Percentiles rank a stretch among this genome's conserved stretches.
Evolutionary conservation across 768 basidiomycete genomes (phyloP).

Genomic region (Tephrocybe sp.): DNA sequence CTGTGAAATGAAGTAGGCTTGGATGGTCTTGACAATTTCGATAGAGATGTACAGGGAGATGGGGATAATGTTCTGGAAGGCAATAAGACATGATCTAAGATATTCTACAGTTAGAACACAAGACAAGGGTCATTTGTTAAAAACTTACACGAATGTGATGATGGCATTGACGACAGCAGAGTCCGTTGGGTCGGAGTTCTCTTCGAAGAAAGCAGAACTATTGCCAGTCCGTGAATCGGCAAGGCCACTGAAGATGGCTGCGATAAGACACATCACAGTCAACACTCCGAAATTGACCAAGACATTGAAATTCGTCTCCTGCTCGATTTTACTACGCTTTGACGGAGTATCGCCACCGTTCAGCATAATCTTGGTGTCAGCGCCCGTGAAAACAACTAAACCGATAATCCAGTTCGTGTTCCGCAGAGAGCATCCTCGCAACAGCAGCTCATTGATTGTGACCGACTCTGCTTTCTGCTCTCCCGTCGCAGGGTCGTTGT

Average conservation of each 20-base stretch:
- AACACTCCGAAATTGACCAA: slow-evolving; percentile 88
- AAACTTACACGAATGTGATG: slow-evolving; percentile 85
- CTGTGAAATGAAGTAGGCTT: slow-evolving; percentile 94
- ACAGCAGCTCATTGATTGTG: slow-evolving; percentile 88
- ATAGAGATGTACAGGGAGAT: slow-evolving; percentile 96
- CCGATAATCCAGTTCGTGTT: slow-evolving; percentile 94
- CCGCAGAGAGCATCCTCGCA: slow-evolving; percentile 86
- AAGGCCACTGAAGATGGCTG: slow-evolving; percentile 75
- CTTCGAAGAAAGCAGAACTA: slow-evolving; percentile 73
- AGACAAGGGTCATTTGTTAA: neutral
- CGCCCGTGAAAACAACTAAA: slow-evolving; percentile 90
- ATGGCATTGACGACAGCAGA: slow-evolving; percentile 70
- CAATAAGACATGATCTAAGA: slow-evolving; percentile 85
- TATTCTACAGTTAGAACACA: slow-evolving; percentile 10
- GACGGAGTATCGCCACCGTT: slow-evolving; percentile 92
- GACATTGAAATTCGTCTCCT: slow-evolving; percentile 98
- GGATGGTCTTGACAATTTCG: slow-evolving; percentile 97
- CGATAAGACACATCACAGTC: slow-evolving; percentile 68
- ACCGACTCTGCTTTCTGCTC: slow-evolving; percentile 66
- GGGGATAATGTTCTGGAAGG: slow-evolving; percentile 97
- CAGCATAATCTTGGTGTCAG: slow-evolving; percentile 89
- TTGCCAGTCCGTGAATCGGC: slow-evolving; percentile 58
- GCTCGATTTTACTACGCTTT: slow-evolving; percentile 97
- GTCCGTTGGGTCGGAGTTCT: slow-evolving; percentile 56
- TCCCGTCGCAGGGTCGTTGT: slow-evolving; percentile 49